Evolutionary conservation across 768 basidiomycete genomes (phyloP), one percentile per base, ranked within the genome.

Genomic region (Hirschioporus abietinus): DNA sequence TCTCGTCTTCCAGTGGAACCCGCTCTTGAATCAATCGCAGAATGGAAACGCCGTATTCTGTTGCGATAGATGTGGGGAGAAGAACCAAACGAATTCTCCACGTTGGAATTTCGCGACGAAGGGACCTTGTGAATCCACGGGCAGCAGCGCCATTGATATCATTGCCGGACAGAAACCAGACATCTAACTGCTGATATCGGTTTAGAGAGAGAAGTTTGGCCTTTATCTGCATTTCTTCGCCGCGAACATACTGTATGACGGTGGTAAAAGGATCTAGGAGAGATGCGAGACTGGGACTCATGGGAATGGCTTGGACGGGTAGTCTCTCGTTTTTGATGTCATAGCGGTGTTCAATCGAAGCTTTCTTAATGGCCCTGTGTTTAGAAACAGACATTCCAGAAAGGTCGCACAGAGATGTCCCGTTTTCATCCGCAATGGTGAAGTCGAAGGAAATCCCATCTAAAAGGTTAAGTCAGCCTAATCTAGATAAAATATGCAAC

Each of bases 121-220:
- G 68, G 6, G 75, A 71, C 34, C 76, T 66, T 9, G 72, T 67
- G 36, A 81, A 70, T 1, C 79, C 79, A 20, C 71, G 64, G 0
- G 74, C 74, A n/a, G 75, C 74, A 30, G 72, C 73, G 10, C 77
- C 77, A 64, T 76, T 72, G 24, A 69, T 52, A 3, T 76, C 77
- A 23, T 72, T 67, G 17, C 69, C 62, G 1, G 77, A 72, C 7
- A 69, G 58, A 34, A 79, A 70, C 77, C 77, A 78, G 26, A 78
- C 30, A 1, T 67, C 58, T 23, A 71, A 69, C 25, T 10, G 18
- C 52, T 68, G 9, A 52, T 65, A 64, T 10, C 63, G 10, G 66
- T 73, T 64, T 10, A 67, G 35, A 20, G 26, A 18, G 35, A 60
- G n/a, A 60, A 74, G 20, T 24, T 63, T 30, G 23, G 64, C 24